Conservation (phyloP, 129 eudicot genomes). For the Helianthus tuberosus region DNA sequence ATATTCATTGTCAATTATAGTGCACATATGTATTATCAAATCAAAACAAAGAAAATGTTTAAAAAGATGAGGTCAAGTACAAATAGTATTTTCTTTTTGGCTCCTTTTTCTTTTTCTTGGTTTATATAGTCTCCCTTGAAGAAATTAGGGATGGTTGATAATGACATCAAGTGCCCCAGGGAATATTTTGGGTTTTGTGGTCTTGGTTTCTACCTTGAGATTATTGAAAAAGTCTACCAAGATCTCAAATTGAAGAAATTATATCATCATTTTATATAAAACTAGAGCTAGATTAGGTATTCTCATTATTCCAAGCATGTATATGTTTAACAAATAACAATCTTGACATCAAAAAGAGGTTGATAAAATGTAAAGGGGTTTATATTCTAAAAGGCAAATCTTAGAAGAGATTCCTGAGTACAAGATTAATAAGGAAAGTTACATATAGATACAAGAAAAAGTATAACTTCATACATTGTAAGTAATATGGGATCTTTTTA, state of each 20-base stretch:
- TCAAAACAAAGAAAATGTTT: neutral
- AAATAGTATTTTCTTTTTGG: slow-evolving; percentile 38
- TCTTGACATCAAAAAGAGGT: neutral
- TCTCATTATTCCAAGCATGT: no score
- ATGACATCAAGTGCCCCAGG: slow-evolving; percentile 34
- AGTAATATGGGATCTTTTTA: neutral
- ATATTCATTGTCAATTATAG: neutral
- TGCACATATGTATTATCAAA: slow-evolving; percentile 12
- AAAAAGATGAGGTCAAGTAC: slow-evolving; percentile 21
- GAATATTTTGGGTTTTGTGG: slow-evolving; percentile 29
- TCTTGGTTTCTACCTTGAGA: slow-evolving; percentile 25
- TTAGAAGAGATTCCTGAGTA: neutral
- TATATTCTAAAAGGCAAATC: neutral
- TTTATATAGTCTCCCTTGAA: slow-evolving; percentile 30
- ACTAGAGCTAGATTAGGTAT: neutral
- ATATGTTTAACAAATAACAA: no score
- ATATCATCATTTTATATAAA: neutral
- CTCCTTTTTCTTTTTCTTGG: slow-evolving; percentile 30
- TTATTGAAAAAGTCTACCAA: slow-evolving; percentile 28
- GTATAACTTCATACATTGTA: neutral
- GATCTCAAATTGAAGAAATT: slow-evolving; percentile 19
- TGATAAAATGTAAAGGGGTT: neutral
- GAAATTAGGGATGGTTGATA: slow-evolving; percentile 29
- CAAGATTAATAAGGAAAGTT: neutral
- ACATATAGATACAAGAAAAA: neutral